Base-by-base conservation (phyloP, 2,329 filamentous ascomycete species). In the Curvularia sp. region DNA sequence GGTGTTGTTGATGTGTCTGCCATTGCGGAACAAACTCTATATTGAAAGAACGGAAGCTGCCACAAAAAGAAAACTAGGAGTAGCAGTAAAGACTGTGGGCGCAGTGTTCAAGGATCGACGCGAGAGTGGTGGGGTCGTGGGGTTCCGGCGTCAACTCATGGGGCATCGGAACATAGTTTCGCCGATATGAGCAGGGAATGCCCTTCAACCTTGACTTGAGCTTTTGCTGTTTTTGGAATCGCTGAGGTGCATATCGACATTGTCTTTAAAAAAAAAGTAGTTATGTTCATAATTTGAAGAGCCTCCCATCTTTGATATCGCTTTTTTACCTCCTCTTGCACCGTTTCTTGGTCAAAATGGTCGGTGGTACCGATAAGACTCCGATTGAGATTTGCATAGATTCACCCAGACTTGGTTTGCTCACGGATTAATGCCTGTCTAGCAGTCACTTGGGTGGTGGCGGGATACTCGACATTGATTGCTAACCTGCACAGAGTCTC, bases 101-200 rank as follows among this genome's bases (percentile, higher is more conserved):
- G 30, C 44, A 33, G 43, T 33, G 46, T 33, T 55, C 44, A 35
- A 20, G 20, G 53, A 49, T 47, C 42, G 35, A 33, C 52, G 12
- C 15, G 31, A 52, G n/a, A 24, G 42, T 58, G 48, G 60, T 31
- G 60, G 50, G 60, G 60, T 58, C 48, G 55, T 51, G 60, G 60
- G 57, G 33, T 15, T 26, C 18, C 15, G 31, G 43, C 38, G 38
- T 49, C 26, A 49, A 48, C 48, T 30, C 50, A 60, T 60, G 43
- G 26, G 49, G 30, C 31, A 20, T 57, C 57, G 57, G 57, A 46
- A 22, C 31, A 46, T 53, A 38, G 42, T 57, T 53, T 57, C 26
- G 44, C 53, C 54, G 57, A 39, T 6, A 31, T 51, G 47, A 22
- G 1, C 8, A 24, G 48, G 9, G 48, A 8, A 20, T 13, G 7